Evolutionary conservation across 2,329 filamentous ascomycete species (phyloP), one percentile per base, ranked within the genome.

Genomic region (Beauveria sp.): DNA sequence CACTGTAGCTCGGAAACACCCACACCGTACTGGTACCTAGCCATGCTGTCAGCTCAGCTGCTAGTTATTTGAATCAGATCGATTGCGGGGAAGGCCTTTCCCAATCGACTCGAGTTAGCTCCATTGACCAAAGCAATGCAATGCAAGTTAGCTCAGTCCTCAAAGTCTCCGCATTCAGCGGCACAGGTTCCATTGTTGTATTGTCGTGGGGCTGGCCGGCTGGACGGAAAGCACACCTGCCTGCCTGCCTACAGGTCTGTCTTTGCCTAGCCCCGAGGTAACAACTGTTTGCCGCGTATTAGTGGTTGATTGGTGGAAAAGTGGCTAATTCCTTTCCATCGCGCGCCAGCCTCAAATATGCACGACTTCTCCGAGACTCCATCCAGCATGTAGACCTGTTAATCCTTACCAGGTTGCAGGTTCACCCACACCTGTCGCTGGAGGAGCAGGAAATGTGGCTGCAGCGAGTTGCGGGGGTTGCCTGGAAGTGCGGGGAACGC

Each of bases 401-500:
- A 20, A 52, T 52, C 38, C 8, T 42, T 22, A 16, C 56, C 34
- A 28, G 22, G 22, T 22, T 22, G 22, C 22, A 22, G 7, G 43
- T 22, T 22, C 26, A 49, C 8, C 40, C 26, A 18, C 20, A 20
- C 18, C 9, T 8, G 50, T 52, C 8, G 3, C 18, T 4, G 2
- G 20, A 54, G 20, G 18, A 56, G 40, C 7, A 3, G 38, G 28
- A 50, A 50, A 16, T 43, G 57, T 60, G 57, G 57, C 57, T 60
- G 57, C 57, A 43, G 56, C 49, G 26, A 22, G 24, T 53, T 45
- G 40, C 49, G 45, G 49, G 48, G 49, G 16, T 20, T 52, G 57
- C 22, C 22, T 18, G 9, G 14, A 45, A 45, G n/a, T 60, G 57
- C 57, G 57, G 57, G 46, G 57, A 60, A 60, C 57, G 57, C 38